Conservation (phyloP, 2,329 filamentous ascomycete species). For the Cyphellophora attinorum region DNA sequence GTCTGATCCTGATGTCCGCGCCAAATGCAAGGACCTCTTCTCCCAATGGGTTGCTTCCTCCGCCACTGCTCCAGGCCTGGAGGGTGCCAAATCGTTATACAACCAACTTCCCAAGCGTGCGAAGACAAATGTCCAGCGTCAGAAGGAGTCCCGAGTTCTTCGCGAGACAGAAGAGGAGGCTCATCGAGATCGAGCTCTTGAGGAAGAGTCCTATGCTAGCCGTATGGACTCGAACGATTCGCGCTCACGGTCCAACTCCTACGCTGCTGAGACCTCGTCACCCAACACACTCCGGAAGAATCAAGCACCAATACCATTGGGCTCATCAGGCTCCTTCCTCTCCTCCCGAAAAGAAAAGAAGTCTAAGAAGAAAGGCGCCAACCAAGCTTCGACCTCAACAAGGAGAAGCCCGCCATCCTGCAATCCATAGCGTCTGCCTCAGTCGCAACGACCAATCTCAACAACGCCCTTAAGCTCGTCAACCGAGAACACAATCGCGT, state of each 20-base stretch:
- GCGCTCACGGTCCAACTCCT: background rate
- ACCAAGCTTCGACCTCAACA: constrained; percentile 70
- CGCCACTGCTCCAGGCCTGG: constrained; percentile 69
- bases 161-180: constrained; percentile 67
- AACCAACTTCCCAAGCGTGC: constrained; percentile 58
- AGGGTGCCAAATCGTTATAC: constrained; percentile 70
- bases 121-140: constrained; percentile 42
- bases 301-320: constrained; percentile 10
- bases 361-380: constrained; percentile 45
- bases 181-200: constrained; percentile 41
- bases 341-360: constrained; percentile 29
- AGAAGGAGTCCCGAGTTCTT: constrained; percentile 72
- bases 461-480: constrained; percentile 78
- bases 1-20: constrained; percentile 74
- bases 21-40: constrained; percentile 82
- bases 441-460: constrained; percentile 81
- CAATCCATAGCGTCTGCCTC: constrained; percentile 81
- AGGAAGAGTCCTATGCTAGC: constrained; percentile 18
- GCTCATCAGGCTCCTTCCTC: constrained; percentile 15
- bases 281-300: constrained; percentile 13
- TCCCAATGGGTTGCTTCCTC: constrained; percentile 75
- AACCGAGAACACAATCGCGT: constrained; percentile 84
- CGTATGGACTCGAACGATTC: constrained; percentile 15
- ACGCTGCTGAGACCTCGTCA: background rate
- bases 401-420: constrained; percentile 79